Percentiles rank a stretch among this genome's conserved stretches.
phyloP scores from a whole-genome alignment of 2,329 filamentous ascomycete genomes.

The Hypoxylon sp. region DNA sequence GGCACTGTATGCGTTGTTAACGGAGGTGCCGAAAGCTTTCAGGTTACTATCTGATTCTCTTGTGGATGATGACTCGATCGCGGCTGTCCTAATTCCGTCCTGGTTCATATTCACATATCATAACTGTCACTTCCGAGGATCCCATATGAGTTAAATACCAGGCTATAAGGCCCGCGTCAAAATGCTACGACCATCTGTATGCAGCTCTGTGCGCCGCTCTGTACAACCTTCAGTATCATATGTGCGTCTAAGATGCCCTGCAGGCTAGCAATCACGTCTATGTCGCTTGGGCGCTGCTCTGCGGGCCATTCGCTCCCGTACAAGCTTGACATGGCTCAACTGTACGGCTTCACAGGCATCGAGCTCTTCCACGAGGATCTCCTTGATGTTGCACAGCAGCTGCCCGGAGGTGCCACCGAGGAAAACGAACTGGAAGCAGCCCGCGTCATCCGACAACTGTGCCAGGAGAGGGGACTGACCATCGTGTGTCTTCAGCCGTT shows the following conservation, averaged over 20 bases:
- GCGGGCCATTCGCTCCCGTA: conserved; percentile 71
- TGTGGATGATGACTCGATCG: not conserved
- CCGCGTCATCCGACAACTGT: conserved; percentile 62
- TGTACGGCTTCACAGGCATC: conserved; percentile 71
- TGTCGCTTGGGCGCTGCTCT: conserved; percentile 75
- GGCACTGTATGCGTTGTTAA: not conserved
- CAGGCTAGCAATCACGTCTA: conserved; percentile 74
- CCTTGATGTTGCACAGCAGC: conserved; percentile 61
- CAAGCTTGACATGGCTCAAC: conserved; percentile 73
- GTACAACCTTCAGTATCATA: too few relatives aligned
- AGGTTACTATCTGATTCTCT: not conserved
- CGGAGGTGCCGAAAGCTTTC: conserved; percentile 1
- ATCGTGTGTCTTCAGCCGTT: conserved; percentile 80
- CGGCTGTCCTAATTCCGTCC: not conserved
- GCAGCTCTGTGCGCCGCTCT: not conserved
- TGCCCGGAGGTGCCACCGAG: conserved; percentile 51
- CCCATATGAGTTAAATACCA: not conserved
- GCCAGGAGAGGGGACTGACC: conserved; percentile 60
- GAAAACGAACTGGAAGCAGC: conserved; percentile 66
- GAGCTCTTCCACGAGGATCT: conserved; percentile 84
- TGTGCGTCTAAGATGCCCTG: conserved; percentile 54
- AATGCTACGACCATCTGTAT: not conserved
- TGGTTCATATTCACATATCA: not conserved
- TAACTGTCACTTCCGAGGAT: too few relatives aligned
- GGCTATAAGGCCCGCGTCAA: not conserved